Conservation (phyloP, 2,329 filamentous ascomycete species). For the Fusarium secorum region DNA sequence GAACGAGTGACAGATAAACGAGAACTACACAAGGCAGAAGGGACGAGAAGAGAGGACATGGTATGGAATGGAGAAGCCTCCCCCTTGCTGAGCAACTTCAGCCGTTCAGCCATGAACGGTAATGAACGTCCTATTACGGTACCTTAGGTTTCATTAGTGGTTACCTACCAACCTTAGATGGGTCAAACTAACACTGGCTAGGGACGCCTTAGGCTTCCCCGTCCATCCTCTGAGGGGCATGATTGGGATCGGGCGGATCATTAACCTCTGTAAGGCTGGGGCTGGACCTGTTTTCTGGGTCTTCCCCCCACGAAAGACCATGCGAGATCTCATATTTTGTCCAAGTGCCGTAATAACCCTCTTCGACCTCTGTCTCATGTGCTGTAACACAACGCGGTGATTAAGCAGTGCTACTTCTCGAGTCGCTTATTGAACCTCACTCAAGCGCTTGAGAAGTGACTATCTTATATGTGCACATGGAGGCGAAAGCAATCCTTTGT, state of each 20-base stretch:
- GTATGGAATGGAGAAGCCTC: conserved; percentile 16
- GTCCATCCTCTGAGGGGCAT: conserved; percentile 14
- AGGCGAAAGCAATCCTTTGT: not conserved
- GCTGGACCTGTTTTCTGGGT: conserved; percentile 13
- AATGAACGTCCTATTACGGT: not conserved
- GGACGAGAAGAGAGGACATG: not conserved
- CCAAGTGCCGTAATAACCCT: conserved; percentile 1
- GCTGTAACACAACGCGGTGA: not conserved
- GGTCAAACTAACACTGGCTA: conserved; percentile 7
- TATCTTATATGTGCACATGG: not conserved
- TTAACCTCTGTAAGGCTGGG: conserved; percentile 23
- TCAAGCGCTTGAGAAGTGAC: conserved; percentile 1
- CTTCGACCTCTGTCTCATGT: not conserved
- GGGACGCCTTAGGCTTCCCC: not conserved
- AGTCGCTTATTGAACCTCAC: not conserved
- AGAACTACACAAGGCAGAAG: not conserved
- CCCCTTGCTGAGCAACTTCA: conserved; percentile 22
- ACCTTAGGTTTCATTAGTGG: not conserved
- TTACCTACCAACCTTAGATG: not conserved
- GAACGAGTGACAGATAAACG: not conserved
- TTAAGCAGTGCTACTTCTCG: not conserved
- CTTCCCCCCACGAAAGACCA: not conserved
- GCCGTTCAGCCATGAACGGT: conserved; percentile 26
- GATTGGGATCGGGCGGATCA: conserved; percentile 1
- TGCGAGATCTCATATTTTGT: conserved; percentile 1